These are phyloP conservation scores for Pharus latifolius DNA, from an alignment of 176 grass and related monocot genomes.

Conservation along the genomic window DNA sequence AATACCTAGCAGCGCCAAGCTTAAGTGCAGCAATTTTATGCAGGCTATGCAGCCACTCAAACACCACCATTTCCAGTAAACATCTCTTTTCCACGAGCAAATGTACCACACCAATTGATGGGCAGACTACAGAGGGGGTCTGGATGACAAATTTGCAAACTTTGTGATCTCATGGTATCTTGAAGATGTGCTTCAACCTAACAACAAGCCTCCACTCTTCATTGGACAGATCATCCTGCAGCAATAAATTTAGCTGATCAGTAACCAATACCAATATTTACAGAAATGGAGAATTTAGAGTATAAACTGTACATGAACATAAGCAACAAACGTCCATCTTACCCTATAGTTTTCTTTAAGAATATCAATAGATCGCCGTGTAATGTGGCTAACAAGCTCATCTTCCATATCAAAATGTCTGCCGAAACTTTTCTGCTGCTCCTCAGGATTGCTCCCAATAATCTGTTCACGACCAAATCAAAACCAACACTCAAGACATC, in stretches of 20 bases:
- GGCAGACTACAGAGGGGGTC: not conserved
- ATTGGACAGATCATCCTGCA: constrained; percentile 51
- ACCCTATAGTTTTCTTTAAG: constrained; percentile 74
- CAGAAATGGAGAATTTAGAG: not conserved
- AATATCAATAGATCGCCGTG: constrained; percentile 77
- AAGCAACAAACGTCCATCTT: constrained; percentile 12
- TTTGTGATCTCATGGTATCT: constrained; percentile 29
- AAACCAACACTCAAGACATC: not conserved
- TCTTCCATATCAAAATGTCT: constrained; percentile 88
- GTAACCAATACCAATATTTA: not conserved
- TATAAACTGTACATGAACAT: not conserved
- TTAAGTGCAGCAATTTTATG: not conserved
- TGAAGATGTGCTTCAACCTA: constrained; percentile 57
- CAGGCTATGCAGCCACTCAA: not conserved
- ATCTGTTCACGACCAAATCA: constrained; percentile 34
- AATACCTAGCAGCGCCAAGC: not conserved
- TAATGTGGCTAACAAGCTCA: constrained; percentile 73
- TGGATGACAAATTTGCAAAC: not conserved
- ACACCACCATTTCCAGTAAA: not conserved
- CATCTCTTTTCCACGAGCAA: not conserved
- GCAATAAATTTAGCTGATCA: not conserved
- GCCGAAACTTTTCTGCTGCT: constrained; percentile 76
- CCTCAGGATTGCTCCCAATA: constrained; percentile 49
- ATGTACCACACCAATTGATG: not conserved
- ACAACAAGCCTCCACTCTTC: constrained; percentile 70